A percentile compares a stretch with the other conserved stretches of the same genome.
These are phyloP conservation scores for Coemansia sp. DNA, from an alignment of 192 early-diverging fungal species.

Conservation along the genomic window DNA sequence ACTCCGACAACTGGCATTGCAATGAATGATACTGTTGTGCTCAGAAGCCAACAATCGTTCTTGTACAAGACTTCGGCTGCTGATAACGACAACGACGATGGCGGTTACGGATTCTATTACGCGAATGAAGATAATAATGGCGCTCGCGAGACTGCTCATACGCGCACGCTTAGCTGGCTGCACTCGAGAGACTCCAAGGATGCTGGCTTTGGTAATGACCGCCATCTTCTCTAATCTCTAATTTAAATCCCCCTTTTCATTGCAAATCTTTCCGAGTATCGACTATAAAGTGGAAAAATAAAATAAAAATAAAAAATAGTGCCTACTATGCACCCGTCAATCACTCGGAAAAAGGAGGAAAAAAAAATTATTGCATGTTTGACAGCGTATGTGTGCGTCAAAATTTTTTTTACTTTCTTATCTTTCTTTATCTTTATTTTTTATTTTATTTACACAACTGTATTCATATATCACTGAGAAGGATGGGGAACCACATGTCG, in stretches of 20 bases:
- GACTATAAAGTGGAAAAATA: no score
- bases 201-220: not conserved
- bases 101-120: constrained; percentile 9
- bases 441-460: no score
- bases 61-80: no score
- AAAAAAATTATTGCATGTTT: no score
- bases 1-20: not conserved
- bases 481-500: constrained; percentile 11
- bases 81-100: no score
- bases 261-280: not conserved
- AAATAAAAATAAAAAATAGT: no score
- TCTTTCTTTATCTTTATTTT: no score
- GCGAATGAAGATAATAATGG: not conserved
- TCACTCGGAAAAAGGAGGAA: no score
- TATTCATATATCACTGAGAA: no score
- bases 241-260: not conserved
- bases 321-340: no score
- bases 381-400: no score
- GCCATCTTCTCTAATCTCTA: not conserved
- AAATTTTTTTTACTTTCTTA: no score
- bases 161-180: not conserved
- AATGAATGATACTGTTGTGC: constrained; percentile 13
- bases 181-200: not conserved
- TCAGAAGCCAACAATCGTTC: not conserved
- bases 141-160: not conserved